Evolutionary conservation across 306 rosid species (phyloP), one percentile per base, ranked within the genome.

Genomic region (Boehmeria nivea): DNA sequence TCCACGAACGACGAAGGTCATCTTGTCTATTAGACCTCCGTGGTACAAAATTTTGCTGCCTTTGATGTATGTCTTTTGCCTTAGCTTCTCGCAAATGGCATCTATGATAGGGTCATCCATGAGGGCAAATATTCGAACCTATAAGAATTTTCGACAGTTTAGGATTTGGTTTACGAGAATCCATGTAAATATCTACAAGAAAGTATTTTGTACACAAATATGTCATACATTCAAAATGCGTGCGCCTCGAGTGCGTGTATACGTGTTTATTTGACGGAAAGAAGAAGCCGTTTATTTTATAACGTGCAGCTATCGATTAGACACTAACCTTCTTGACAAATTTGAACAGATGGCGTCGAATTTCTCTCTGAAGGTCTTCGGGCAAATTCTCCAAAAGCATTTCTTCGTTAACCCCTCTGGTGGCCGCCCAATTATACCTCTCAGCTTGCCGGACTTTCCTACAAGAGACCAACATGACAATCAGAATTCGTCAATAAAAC

Each of bases 361-460:
- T 85, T 46, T 85, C 87, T 51, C 80, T 78, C 47, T 83, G 95
- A 36, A 88, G 78, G 71, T 88, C 94, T 66, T 88, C 97, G 0
- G 95, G 91, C 75, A 88, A 72, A 72, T 78, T 77, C 72, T 80
- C 91, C 67, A 88, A 51, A 54, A 82, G 89, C 22, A 49, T 38
- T 76, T 85, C 95, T 70, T 88, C 97, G 77, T 88, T 85, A 65
- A 85, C 97, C 3, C 97, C 97, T 64, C 97, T 80, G 43, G 97
- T 85, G 15, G 97, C 94, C 37, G 88, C 95, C 97, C 95, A 88
- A 21, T 54, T 78, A 50, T 74, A 88, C 45, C 91, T 76, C 70
- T 88, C 97, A 6, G 91, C 95, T 48, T 70, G 73, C 44, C 78
- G 71, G 34, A 88, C 95, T 72, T 61, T 76, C 95, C 97, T 88